Evolutionary conservation across 2,329 filamentous ascomycete genomes (phyloP).

Genomic region (Whalleya microplaca): DNA sequence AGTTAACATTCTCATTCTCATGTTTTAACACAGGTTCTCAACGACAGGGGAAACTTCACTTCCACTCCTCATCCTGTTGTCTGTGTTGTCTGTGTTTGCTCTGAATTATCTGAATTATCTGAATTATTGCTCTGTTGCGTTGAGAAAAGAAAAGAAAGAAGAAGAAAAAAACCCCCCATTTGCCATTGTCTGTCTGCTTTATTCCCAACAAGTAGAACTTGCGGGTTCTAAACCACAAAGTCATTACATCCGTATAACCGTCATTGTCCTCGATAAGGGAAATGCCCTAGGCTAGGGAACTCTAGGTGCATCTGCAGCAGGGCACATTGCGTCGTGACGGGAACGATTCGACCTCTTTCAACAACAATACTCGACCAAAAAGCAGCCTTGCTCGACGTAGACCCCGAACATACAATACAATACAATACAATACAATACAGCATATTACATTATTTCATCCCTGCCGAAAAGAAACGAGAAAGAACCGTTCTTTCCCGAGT

Average conservation of each 20-base stretch:
- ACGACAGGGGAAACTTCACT: background rate
- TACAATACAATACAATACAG: too few relatives aligned
- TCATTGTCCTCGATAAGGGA: background rate
- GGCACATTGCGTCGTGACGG: background rate
- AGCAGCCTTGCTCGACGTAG: background rate
- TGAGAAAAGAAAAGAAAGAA: background rate
- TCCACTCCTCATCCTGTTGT: too few relatives aligned
- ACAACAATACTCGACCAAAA: background rate
- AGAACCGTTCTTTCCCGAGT: too few relatives aligned
- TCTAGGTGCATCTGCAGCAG: background rate
- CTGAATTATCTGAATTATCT: too few relatives aligned
- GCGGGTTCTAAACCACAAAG: background rate
- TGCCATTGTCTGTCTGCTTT: background rate
- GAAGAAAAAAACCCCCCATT: too few relatives aligned
- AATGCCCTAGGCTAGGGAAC: background rate
- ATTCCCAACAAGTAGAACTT: too few relatives aligned
- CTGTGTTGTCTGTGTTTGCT: too few relatives aligned
- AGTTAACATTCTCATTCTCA: constrained; percentile 5
- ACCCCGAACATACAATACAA: background rate
- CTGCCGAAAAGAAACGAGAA: too few relatives aligned
- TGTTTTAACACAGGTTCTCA: constrained; percentile 1
- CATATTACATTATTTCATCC: background rate
- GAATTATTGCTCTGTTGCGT: background rate
- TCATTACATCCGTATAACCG: background rate
- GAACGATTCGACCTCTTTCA: background rate